Base-by-base conservation (phyloP, 2,329 filamentous ascomycete species). In the Chrysoporthe puriensis region DNA sequence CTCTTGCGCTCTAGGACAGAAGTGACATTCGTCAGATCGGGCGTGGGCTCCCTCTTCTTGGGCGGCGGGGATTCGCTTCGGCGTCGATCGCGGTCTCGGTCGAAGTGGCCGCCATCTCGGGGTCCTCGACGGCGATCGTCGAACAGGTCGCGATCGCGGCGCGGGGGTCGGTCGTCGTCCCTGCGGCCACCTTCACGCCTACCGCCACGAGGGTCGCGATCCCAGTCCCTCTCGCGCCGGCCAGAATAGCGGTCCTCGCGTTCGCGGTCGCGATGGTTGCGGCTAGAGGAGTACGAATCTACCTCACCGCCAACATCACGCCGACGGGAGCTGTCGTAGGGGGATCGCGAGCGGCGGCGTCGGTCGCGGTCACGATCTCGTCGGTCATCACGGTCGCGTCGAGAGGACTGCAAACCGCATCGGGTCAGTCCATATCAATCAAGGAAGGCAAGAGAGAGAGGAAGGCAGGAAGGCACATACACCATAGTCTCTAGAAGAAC, bases 41-140 rank as follows among this genome's bases (percentile, higher is more conserved):
- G 96, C 0, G 96, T 99, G 8, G 96, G 93, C 79, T 99, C 96
- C 78, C 93, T 91, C 82, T 95, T 96, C 84, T 96, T 96, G 11
- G 90, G 89, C 40, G 92, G 91, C 48, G 94, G 92, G 57, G 90
- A 91, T 21, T 91, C 88, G 75, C 92, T 97, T 73, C 92, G 90
- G 74, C 88, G 90, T 71, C 88, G 87, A 69, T 87, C 85, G 3
- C 78, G 74, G 32, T 75, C 76, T 63, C 79, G 74, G 18, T 78
- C 78, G 64, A 76, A 78, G 44, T 78, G 76, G 42, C 81, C 76
- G 14, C 81, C 79, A 69, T 78, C 76, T 60, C 79, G 74, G 34
- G 79, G 78, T 36, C 79, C 79, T 32, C 83, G 81, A 71, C 85
- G 67, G 82, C 87, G 80, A 64, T 90, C 88, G 59, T 91, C 89